Evolutionary conservation across 2,329 filamentous ascomycete species (phyloP).

Genomic region (Pseudonectria buxi): DNA sequence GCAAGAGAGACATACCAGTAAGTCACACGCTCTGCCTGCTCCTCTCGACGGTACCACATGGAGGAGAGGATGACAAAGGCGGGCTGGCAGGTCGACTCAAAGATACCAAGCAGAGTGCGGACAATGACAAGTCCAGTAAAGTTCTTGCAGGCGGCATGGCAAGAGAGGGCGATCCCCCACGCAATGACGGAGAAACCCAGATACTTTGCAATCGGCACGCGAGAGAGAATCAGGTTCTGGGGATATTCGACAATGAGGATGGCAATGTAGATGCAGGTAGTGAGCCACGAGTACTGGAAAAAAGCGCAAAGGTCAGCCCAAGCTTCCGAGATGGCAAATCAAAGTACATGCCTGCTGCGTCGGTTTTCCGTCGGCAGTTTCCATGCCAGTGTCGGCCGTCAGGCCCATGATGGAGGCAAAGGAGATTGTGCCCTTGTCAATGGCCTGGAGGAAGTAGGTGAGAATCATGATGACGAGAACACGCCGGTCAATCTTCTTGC

Average conservation of each 20-base stretch:
- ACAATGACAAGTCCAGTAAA: constrained; percentile 54
- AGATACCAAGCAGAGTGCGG: constrained; percentile 62
- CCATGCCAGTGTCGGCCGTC: constrained; percentile 40
- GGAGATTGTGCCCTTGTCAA: constrained; percentile 61
- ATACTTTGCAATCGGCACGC: constrained; percentile 62
- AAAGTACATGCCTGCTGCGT: constrained; percentile 12
- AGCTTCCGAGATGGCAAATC: background rate
- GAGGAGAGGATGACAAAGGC: constrained; percentile 59
- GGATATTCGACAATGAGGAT: constrained; percentile 67
- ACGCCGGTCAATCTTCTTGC: constrained; percentile 58
- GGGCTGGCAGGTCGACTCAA: constrained; percentile 64
- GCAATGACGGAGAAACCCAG: constrained; percentile 56
- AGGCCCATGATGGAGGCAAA: constrained; percentile 61
- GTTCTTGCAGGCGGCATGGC: constrained; percentile 53
- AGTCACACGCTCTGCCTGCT: constrained; percentile 59
- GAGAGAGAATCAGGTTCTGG: constrained; percentile 52
- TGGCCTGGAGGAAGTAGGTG: constrained; percentile 66
- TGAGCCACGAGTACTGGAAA: constrained; percentile 60
- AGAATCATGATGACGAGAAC: constrained; percentile 64
- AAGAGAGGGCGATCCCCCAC: constrained; percentile 56
- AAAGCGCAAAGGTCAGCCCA: background rate
- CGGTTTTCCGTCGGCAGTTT: constrained; percentile 27
- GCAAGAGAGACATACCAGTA: constrained; percentile 47
- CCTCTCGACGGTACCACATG: constrained; percentile 66
- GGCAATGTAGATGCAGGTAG: constrained; percentile 67